phyloP scores from a whole-genome alignment of 306 rosid genomes.

The Alnus rubra region DNA sequence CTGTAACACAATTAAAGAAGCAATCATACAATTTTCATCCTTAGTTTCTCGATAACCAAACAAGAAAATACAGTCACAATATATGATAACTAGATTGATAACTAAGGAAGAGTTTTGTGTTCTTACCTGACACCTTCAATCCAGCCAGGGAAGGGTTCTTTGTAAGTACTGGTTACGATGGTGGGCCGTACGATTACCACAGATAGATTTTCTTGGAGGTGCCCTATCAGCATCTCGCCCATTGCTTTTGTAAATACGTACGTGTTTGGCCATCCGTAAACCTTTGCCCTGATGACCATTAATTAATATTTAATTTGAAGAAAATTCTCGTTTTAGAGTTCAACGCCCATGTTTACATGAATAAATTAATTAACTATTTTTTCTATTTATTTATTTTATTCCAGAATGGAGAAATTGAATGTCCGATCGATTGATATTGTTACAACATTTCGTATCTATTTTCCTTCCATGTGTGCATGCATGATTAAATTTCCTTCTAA shows the following conservation, averaged over 20 bases:
- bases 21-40: not conserved
- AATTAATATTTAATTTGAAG: not conserved
- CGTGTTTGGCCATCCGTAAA: slow-evolving; percentile 89
- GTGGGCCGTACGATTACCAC: slow-evolving; percentile 67
- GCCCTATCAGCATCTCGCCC: slow-evolving; percentile 68
- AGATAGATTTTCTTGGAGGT: slow-evolving; percentile 38
- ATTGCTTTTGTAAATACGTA: slow-evolving; percentile 85
- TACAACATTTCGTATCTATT: no score
- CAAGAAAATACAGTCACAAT: not conserved
- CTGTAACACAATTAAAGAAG: slow-evolving; percentile 33
- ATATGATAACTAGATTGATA: no score
- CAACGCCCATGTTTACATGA: not conserved
- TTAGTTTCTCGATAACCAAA: slow-evolving; percentile 19
- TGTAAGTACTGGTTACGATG: slow-evolving; percentile 68
- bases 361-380: not conserved
- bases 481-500: no score
- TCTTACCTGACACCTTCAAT: slow-evolving; percentile 69
- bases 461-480: no score
- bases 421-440: no score
- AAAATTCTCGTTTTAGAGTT: not conserved
- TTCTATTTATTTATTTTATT: no score
- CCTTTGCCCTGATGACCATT: slow-evolving; percentile 48
- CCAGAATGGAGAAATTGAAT: no score
- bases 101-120: no score
- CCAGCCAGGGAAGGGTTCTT: slow-evolving; percentile 91